A percentile compares a stretch with the other conserved stretches of the same genome.
These are phyloP conservation scores for Phlyctochytrium arcticum DNA, from an alignment of 192 early-diverging fungal species.

Conservation along the genomic window DNA sequence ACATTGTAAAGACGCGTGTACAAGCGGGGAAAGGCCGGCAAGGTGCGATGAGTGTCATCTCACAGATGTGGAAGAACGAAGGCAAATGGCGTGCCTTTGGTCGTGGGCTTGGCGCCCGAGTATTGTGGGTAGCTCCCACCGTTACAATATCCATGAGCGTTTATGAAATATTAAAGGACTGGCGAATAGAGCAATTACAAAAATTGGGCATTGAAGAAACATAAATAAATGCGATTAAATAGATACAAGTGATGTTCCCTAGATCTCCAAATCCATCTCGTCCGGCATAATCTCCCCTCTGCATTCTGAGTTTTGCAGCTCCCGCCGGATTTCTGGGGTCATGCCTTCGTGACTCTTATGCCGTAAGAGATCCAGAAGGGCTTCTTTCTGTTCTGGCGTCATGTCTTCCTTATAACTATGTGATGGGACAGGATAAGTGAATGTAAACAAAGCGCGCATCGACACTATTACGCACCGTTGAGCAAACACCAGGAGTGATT, in stretches of 20 bases:
- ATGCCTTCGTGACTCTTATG: constrained; percentile 77
- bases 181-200: not conserved
- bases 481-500: constrained; percentile 90
- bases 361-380: constrained; percentile 76
- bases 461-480: constrained; percentile 53
- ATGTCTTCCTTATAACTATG: constrained; percentile 90
- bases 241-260: not conserved
- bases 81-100: constrained; percentile 63
- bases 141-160: constrained; percentile 68
- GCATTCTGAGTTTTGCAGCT: constrained; percentile 48
- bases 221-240: not conserved
- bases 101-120: constrained; percentile 60
- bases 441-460: not conserved
- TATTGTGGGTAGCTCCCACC: constrained; percentile 66
- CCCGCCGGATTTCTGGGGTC: constrained; percentile 90
- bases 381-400: constrained; percentile 90
- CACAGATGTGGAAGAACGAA: constrained; percentile 34
- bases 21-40: constrained; percentile 44
- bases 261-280: constrained; percentile 13
- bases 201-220: not conserved
- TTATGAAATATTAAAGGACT: constrained; percentile 66
- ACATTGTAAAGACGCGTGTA: constrained; percentile 80
- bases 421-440: not conserved
- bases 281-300: constrained; percentile 17
- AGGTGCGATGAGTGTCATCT: constrained; percentile 9